phyloP scores from a whole-genome alignment of 441 rosid species.

The Gossypium laxum region DNA sequence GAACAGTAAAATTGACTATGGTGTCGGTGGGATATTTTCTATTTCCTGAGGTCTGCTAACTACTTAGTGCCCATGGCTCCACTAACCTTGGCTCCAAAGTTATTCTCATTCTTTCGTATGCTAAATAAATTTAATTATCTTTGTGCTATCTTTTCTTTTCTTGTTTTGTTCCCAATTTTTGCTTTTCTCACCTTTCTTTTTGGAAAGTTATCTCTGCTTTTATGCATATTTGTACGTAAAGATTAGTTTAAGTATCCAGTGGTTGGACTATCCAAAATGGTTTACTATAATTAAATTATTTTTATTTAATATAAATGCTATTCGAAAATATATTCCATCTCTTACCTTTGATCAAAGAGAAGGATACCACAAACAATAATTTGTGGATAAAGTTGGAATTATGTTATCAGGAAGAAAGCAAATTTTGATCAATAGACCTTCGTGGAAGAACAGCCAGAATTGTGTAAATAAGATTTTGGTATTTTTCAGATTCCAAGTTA shows the following conservation, averaged over 20 bases:
- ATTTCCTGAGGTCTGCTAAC: background rate
- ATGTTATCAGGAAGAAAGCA: background rate
- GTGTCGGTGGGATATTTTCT: slow-evolving; percentile 3
- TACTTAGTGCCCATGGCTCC: background rate
- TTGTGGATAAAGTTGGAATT: background rate
- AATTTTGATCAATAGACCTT: background rate
- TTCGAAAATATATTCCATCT: background rate
- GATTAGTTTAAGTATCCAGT: too few relatives aligned
- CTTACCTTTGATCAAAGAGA: background rate
- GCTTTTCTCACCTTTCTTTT: background rate
- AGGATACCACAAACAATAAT: background rate
- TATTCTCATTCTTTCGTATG: background rate
- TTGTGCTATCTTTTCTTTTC: background rate
- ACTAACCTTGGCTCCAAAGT: background rate
- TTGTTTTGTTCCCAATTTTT: background rate
- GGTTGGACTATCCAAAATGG: background rate
- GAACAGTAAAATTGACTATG: background rate
- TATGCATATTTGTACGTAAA: background rate
- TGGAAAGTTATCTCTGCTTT: background rate
- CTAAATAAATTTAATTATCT: background rate
- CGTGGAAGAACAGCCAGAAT: background rate
- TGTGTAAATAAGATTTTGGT: too few relatives aligned
- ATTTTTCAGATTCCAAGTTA: too few relatives aligned
- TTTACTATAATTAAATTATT: background rate
- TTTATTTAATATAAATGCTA: background rate